These are phyloP conservation scores for Neopestalotiopsis clavispora DNA, from an alignment of 2,329 filamentous ascomycete species.

Conservation along the genomic window DNA sequence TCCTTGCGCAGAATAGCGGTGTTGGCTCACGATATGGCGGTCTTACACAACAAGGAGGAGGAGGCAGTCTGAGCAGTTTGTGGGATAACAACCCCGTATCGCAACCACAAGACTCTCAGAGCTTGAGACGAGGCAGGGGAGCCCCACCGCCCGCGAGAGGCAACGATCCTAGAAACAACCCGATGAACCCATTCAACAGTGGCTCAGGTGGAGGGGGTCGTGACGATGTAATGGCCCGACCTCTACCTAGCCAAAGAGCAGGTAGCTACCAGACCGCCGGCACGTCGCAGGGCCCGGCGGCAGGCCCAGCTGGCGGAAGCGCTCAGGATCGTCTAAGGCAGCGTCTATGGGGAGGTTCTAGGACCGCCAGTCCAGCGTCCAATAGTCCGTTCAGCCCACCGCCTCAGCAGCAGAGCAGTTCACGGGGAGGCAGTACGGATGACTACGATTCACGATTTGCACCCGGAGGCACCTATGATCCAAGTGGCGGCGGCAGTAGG, in stretches of 20 bases:
- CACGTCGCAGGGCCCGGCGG: conserved; percentile 37
- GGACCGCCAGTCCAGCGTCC: conserved; percentile 59
- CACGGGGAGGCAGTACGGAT: conserved; percentile 36
- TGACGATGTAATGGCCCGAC: conserved; percentile 53
- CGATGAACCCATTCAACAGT: conserved; percentile 39
- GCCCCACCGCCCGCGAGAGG: conserved; percentile 35
- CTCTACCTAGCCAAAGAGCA: conserved; percentile 73
- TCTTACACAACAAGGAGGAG: conserved; percentile 41
- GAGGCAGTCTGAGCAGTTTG: conserved; percentile 55
- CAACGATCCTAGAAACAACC: conserved; percentile 37
- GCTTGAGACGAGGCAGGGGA: conserved; percentile 50
- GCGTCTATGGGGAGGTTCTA: conserved; percentile 71
- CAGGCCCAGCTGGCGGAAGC: conserved; percentile 54
- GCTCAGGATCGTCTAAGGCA: conserved; percentile 86
- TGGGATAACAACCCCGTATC: conserved; percentile 56
- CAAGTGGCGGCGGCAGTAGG: conserved; percentile 31
- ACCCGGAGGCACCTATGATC: conserved; percentile 50
- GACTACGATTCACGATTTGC: conserved; percentile 53
- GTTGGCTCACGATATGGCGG: conserved; percentile 61
- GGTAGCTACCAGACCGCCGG: conserved; percentile 72
- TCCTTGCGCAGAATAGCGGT: conserved; percentile 56
- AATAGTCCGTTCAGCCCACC: conserved; percentile 54
- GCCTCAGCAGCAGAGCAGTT: conserved; percentile 30
- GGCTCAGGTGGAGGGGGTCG: conserved; percentile 37
- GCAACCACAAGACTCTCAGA: conserved; percentile 44